Evolutionary conservation across 306 rosid genomes (phyloP).

Genomic region (Benincasa hispida): DNA sequence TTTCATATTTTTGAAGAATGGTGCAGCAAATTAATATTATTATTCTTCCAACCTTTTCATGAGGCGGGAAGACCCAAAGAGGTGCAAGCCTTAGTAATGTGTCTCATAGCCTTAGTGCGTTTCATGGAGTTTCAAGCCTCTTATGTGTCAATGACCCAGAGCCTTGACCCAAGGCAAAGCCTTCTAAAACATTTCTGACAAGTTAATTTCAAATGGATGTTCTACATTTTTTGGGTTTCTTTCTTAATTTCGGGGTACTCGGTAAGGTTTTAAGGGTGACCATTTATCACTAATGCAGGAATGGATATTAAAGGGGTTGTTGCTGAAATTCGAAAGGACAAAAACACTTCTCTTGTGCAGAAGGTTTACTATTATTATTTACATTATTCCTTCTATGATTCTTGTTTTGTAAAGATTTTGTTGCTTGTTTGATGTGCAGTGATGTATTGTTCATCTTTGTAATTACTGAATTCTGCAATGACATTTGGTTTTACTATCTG

Average conservation of each 20-base stretch:
- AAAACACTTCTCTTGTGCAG: conserved; percentile 83
- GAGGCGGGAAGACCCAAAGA: neutral
- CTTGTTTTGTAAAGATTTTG: conserved; percentile 22
- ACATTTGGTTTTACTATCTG: conserved; percentile 8
- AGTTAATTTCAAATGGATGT: neutral
- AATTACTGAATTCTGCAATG: conserved; percentile 1
- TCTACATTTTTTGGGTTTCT: conserved; percentile 15
- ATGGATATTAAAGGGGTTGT: conserved; percentile 99
- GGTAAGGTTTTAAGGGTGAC: conserved; percentile 53
- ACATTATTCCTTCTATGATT: conserved; percentile 17
- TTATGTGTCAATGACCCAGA: neutral
- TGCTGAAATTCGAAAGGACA: conserved; percentile 93
- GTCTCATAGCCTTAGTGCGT: neutral
- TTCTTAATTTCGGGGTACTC: conserved; percentile 27
- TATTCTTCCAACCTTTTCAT: neutral
- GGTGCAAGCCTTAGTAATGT: neutral
- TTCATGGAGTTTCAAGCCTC: neutral
- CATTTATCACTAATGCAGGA: conserved; percentile 73
- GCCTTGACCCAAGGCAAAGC: neutral
- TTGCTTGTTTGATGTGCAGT: conserved; percentile 10
- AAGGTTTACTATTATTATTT: conserved; percentile 37
- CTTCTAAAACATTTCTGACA: neutral
- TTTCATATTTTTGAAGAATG: neutral
- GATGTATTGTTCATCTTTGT: conserved; percentile 13
- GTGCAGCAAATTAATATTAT: neutral